Percentiles rank a stretch among this genome's conserved stretches.
Conservation (phyloP, 306 rosid genomes). For the Lathyrus oleraceus region DNA sequence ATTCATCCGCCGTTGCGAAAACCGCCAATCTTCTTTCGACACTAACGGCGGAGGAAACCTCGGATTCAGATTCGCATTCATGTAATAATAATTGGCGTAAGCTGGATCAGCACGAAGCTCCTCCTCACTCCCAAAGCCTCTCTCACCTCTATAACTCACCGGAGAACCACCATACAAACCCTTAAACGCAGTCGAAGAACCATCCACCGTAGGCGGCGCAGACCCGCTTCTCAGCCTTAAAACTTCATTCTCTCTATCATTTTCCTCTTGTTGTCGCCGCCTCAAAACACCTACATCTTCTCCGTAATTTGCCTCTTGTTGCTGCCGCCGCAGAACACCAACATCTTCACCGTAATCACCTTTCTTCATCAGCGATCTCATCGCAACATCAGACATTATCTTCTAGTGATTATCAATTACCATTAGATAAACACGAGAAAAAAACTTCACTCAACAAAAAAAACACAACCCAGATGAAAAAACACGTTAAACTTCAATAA, state of each 20-base stretch:
- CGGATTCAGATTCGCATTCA: constrained; percentile 77
- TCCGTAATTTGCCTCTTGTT: constrained; percentile 45
- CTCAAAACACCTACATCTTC: constrained; percentile 67
- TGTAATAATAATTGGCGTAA: constrained; percentile 71
- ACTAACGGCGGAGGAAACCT: constrained; percentile 85
- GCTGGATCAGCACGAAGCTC: constrained; percentile 88
- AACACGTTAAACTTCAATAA: constrained; percentile 32
- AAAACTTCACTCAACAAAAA: not conserved
- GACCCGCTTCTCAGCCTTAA: constrained; percentile 81
- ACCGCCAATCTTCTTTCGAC: constrained; percentile 94
- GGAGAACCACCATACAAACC: constrained; percentile 51
- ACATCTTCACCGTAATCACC: constrained; percentile 66
- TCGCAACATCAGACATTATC: constrained; percentile 74
- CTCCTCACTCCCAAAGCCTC: constrained; percentile 51
- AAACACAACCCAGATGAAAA: not conserved
- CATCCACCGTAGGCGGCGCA: constrained; percentile 92
- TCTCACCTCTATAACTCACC: constrained; percentile 24
- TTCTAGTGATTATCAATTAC: constrained; percentile 61
- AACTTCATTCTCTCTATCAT: constrained; percentile 67
- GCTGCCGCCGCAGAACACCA: constrained; percentile 56
- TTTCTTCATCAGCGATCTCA: constrained; percentile 66
- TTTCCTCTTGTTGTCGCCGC: constrained; percentile 55
- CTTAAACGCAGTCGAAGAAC: constrained; percentile 68
- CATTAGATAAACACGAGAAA: constrained; percentile 33
- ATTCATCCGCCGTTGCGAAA: constrained; percentile 62